A percentile compares a stretch with the other conserved stretches of the same genome.
Evolutionary conservation across 75 land plant genomes (phyloP).

Genomic region (Adiantum capillusveneris): DNA sequence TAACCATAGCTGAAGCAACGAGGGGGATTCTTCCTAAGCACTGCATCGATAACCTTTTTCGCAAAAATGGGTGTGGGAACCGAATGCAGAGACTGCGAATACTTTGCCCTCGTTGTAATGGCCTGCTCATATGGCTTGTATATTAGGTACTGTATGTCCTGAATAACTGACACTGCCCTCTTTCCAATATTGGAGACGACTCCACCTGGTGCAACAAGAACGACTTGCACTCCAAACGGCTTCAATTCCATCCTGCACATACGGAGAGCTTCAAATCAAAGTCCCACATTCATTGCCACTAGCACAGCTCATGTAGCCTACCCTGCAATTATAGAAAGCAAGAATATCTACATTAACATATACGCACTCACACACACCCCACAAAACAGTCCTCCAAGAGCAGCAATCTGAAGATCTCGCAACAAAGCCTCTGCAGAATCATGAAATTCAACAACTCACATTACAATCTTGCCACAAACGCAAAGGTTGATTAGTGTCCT

Average conservation of each 20-base stretch:
- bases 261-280: no score
- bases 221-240: slow-evolving; percentile 66
- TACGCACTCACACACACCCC: no score
- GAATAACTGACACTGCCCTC: slow-evolving; percentile 27
- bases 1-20: slow-evolving; percentile 67
- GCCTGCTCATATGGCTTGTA: slow-evolving; percentile 58
- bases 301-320: no score
- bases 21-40: slow-evolving; percentile 54
- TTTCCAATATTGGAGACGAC: slow-evolving; percentile 60
- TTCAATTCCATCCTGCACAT: slow-evolving; percentile 78
- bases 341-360: no score
- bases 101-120: slow-evolving; percentile 34
- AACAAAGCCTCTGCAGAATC: no score
- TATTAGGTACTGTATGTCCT: slow-evolving; percentile 46
- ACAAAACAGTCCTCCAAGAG: no score
- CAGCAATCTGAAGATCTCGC: no score
- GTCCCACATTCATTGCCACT: no score
- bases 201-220: slow-evolving; percentile 74
- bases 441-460: no score
- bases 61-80: slow-evolving; percentile 80
- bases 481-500: no score
- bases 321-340: no score
- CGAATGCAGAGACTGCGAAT: slow-evolving; percentile 45
- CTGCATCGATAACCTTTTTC: slow-evolving; percentile 46
- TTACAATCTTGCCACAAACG: no score